Conservation (phyloP, 441 rosid species). For the Brassica balearica region DNA sequence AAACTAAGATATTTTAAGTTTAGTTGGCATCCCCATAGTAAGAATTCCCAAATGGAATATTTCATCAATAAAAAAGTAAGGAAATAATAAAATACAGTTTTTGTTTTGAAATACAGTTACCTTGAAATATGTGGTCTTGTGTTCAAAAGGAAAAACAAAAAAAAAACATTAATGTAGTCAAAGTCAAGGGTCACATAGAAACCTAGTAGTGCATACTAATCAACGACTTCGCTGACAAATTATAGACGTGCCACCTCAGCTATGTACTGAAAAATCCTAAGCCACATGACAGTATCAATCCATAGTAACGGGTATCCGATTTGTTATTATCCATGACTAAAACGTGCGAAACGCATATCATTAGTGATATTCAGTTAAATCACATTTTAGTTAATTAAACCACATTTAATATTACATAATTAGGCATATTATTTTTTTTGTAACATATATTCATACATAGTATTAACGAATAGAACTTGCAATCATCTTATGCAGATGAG, state of each 20-base stretch:
- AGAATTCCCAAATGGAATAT: too few relatives aligned
- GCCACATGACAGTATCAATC: conserved; percentile 16
- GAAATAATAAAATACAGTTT: too few relatives aligned
- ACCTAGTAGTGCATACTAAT: conserved; percentile 2
- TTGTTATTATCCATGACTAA: conserved; percentile 9
- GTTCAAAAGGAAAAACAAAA: too few relatives aligned
- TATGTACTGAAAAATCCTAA: neutral
- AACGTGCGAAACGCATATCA: conserved; percentile 12
- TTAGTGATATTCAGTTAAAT: too few relatives aligned
- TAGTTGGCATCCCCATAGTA: neutral
- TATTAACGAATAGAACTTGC: too few relatives aligned
- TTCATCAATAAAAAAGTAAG: too few relatives aligned
- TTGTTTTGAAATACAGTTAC: too few relatives aligned
- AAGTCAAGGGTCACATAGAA: conserved; percentile 30
- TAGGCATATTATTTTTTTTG: too few relatives aligned
- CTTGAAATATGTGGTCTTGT: neutral
- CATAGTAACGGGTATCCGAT: neutral
- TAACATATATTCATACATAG: too few relatives aligned
- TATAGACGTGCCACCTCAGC: neutral
- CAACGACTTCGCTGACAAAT: conserved; percentile 33
- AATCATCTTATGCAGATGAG: too few relatives aligned
- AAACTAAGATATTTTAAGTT: neutral
- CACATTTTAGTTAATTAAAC: too few relatives aligned
- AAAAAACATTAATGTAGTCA: conserved; percentile 14
- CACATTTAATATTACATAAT: too few relatives aligned